Percentiles rank a stretch among this genome's conserved stretches.
Conservation (phyloP, 176 grass and related monocot genomes). For the Triticum monococcum region DNA sequence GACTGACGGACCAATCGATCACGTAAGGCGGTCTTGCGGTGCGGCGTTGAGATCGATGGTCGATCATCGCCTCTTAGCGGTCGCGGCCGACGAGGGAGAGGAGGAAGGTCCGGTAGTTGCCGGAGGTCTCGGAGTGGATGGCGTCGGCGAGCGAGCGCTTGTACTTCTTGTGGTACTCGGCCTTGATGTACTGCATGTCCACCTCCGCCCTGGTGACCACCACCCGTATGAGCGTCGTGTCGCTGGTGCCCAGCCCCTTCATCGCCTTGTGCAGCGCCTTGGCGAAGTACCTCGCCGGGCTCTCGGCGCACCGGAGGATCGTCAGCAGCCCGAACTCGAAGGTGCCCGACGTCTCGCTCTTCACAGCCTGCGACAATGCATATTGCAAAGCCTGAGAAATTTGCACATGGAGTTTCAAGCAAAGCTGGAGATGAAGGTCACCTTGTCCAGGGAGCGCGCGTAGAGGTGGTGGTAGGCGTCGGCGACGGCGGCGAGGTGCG, state of each 20-base stretch:
- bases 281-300: conserved; percentile 73
- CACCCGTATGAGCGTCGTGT: conserved; percentile 57
- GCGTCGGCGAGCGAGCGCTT: conserved; percentile 60
- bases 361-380: conserved; percentile 33
- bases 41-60: no score
- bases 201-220: conserved; percentile 71
- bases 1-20: no score
- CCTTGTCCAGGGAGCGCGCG: conserved; percentile 36
- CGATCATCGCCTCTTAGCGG: neutral
- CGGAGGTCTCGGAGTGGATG: conserved; percentile 78
- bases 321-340: conserved; percentile 66
- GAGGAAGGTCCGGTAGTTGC: conserved; percentile 90
- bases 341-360: conserved; percentile 73
- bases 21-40: no score
- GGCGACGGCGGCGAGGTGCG: conserved; percentile 71
- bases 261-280: conserved; percentile 77
- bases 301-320: conserved; percentile 66
- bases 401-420: no score
- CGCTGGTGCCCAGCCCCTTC: conserved; percentile 78
- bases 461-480: conserved; percentile 55
- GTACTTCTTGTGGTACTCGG: conserved; percentile 65
- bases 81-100: conserved; percentile 67
- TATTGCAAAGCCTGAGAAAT: no score
- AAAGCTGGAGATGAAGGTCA: no score
- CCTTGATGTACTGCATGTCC: conserved; percentile 95